phyloP scores from a whole-genome alignment of 139 green algal genomes.

The Coelastrella sp. region DNA sequence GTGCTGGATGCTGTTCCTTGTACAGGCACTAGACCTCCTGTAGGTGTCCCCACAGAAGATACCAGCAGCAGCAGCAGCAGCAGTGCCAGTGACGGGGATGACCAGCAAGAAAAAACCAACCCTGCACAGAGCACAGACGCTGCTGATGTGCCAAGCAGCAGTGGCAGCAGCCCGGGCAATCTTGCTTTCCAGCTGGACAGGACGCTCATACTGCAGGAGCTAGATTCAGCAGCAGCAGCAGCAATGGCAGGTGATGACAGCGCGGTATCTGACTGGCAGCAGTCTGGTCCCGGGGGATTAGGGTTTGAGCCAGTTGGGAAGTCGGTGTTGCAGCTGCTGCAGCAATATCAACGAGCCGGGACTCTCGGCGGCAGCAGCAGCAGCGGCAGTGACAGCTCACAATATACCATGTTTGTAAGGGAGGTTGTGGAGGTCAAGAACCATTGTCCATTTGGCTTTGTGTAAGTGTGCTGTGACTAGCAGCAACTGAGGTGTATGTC shows the following conservation, averaged over 20 bases:
- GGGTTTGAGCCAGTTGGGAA: neutral
- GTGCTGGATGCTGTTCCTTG: neutral
- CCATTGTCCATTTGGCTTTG: constrained; percentile 72
- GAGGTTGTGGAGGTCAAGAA: constrained; percentile 89
- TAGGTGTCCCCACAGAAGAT: neutral
- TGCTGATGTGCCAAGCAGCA: neutral
- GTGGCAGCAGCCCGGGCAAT: neutral
- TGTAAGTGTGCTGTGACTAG: constrained; percentile 23
- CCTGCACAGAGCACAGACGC: neutral
- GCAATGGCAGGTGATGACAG: neutral
- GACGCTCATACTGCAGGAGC: neutral
- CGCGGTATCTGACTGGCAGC: neutral
- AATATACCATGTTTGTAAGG: constrained; percentile 33
- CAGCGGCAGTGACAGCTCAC: constrained; percentile 6
- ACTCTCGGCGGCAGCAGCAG: neutral
- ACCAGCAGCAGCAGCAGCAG: constrained; percentile 40
- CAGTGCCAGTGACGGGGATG: constrained; percentile 16
- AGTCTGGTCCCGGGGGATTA: constrained; percentile 6
- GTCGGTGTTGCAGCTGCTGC: neutral
- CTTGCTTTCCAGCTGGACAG: neutral
- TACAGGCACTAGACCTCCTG: neutral
- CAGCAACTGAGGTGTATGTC: neutral
- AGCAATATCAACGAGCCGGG: neutral
- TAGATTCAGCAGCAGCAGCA: constrained; percentile 1
- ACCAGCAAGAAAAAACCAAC: neutral